Evolutionary conservation across 805 yeast species (phyloP), one percentile per base, ranked within the genome.

Genomic region (Saccharomyces kudriavzevii): DNA sequence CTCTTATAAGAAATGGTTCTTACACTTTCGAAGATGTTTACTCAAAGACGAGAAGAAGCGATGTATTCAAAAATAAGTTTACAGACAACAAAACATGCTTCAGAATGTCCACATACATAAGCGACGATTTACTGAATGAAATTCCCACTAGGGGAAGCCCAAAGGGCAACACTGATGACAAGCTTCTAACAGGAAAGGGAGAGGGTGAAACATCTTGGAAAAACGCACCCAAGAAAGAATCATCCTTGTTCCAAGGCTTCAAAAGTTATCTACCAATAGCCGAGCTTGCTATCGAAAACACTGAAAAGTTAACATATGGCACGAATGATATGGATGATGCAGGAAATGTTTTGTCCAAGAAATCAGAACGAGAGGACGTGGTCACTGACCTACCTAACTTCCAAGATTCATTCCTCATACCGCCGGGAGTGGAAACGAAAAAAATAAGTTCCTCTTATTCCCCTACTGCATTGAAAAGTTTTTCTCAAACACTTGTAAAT

Each of bases 211-310:
- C 50, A 29, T 45, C 48, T 13, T 50, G 55, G 27, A 51, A 54
- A 8, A 55, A 57, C 29, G 49, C 52, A 13, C 40, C 48, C 6
- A 63, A 48, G 49, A 28, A 63, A 17, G 60, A 65, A 9, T 80
- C 79, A 57, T 80, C 89, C 2, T 68, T 86, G 24, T 84, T 78
- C 61, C 91, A 85, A 66, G 90, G 91, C 1, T 84, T 86, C 63
- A 75, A 76, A 60, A 87, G 89, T 3, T 72, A 80, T 0, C 64
- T 77, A 35, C 82, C 82, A 0, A 78, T 78, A 17, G 69, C 78
- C n/a, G 72, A 78, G 56, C 79, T 75, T 54, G 74, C 73, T 45
- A 66, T 75, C 14, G 63, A 70, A 56, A 47, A 60, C 55, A 58
- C 59, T 52, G 55, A 64, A 54, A 58, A 61, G 58, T 49, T 69